Evolutionary conservation across 805 yeast species (phyloP).

Genomic region (Candida sanyiensis): DNA sequence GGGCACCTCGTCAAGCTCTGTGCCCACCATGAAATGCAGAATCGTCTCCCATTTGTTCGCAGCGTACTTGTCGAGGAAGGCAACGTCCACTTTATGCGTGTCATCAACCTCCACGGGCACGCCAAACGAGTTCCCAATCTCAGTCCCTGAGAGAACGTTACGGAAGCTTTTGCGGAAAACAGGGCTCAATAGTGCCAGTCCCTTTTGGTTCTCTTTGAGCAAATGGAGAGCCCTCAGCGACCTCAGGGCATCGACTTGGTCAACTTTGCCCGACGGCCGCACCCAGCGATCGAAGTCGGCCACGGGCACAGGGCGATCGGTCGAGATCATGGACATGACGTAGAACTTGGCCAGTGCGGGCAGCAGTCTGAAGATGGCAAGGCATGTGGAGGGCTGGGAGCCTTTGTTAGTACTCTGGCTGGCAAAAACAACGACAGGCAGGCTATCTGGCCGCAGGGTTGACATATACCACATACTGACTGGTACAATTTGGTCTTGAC

Average conservation of each 20-base stretch:
- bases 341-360: constrained; percentile 88
- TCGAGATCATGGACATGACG: constrained; percentile 80
- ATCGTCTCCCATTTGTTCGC: constrained; percentile 90
- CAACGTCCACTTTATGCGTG: constrained; percentile 52
- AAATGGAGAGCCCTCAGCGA: constrained; percentile 72
- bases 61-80: constrained; percentile 73
- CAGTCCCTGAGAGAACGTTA: constrained; percentile 80
- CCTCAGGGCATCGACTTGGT: constrained; percentile 69
- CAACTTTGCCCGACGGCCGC: constrained; percentile 45
- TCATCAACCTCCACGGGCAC: constrained; percentile 53
- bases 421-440: neutral
- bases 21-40: constrained; percentile 96
- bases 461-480: constrained; percentile 31
- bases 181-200: constrained; percentile 53
- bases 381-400: constrained; percentile 75
- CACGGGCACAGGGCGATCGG: constrained; percentile 64
- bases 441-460: neutral
- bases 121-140: constrained; percentile 68
- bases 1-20: constrained; percentile 64
- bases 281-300: constrained; percentile 74
- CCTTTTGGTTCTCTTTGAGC: constrained; percentile 51
- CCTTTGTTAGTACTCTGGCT: neutral
- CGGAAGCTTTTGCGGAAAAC: constrained; percentile 71
- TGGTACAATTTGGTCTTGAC: constrained; percentile 79
- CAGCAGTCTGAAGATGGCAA: constrained; percentile 83